phyloP scores from a whole-genome alignment of 371 early-diverging fungal species.

The Mucor indicus region DNA sequence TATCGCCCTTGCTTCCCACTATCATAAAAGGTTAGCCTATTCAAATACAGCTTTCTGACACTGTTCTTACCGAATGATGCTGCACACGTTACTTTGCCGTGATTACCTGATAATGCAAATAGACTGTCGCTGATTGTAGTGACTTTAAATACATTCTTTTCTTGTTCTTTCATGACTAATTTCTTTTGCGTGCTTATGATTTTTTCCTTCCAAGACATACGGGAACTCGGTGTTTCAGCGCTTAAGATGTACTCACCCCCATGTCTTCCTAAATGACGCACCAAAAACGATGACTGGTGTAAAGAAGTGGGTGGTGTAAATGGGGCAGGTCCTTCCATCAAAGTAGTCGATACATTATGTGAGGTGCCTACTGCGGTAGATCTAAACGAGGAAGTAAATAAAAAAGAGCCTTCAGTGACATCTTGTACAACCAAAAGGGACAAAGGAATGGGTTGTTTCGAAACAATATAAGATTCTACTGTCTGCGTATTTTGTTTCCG shows the following conservation, averaged over 20 bases:
- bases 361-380: neutral
- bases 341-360: neutral
- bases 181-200: constrained; percentile 1
- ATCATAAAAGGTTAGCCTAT: neutral
- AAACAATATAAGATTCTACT: constrained; percentile 27
- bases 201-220: constrained; percentile 6
- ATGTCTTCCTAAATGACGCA: constrained; percentile 6
- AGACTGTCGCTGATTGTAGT: constrained; percentile 1
- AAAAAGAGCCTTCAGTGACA: constrained; percentile 17
- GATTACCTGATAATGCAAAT: neutral
- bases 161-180: neutral
- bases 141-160: neutral
- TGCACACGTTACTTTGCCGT: constrained; percentile 52
- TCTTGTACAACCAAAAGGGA: constrained; percentile 38
- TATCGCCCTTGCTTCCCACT: constrained; percentile 3
- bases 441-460: constrained; percentile 54
- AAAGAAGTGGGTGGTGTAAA: neutral
- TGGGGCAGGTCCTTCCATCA: neutral
- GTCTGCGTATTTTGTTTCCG: constrained; percentile 3
- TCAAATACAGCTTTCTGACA: neutral
- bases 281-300: constrained; percentile 1
- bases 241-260: constrained; percentile 8
- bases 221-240: constrained; percentile 5
- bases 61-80: constrained; percentile 35
- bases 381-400: constrained; percentile 11